Evolutionary conservation across 768 basidiomycete species (phyloP), one percentile per base, ranked within the genome.

Genomic region (Xerocomellus dryophilus): DNA sequence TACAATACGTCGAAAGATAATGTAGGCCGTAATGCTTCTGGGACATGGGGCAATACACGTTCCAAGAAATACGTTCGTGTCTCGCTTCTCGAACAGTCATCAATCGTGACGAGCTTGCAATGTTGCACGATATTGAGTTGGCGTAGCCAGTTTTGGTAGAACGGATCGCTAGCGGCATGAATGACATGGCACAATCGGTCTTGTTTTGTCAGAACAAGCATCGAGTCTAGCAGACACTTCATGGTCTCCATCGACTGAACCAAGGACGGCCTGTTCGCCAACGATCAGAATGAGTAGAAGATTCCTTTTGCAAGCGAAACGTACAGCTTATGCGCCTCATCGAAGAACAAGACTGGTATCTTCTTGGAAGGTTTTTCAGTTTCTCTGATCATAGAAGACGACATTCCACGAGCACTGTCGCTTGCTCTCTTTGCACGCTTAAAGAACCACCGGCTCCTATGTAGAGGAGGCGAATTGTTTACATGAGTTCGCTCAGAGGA

Each of bases 171-270:
- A 5, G 88, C 88, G 6, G 86, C 86, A 58, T 90, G 88, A 47
- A 90, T 83, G 62, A 91, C 85, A 63, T 91, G 88, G 62, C 86
- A 88, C 14, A 93, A 70, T n/a, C 86, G 76, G 64, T 92, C 90
- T 68, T 93, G 91, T 72, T 93, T 92, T 31, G 91, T 91, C 50
- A 93, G 73, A 14, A 92, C 90, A 18, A 92, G 81, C 81, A 91
- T 88, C 12, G 89, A 87, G 63, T 93, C 91, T 32, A 93, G 78
- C 15, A 93, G 71, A 58, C 84, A 85, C 66, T 91, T 93, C 87
- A 93, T 90, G 4, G 89, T 81, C 29, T 88, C 88, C 4, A 78
- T 76, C 1, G 88, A 90, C 59, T 88, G 84, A 39, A 92, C 88
- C 40, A 92, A 74, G 6, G 83, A 78, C 0, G 88, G 88, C 43